A percentile compares a stretch with the other conserved stretches of the same genome.
Conservation (phyloP, 2,329 filamentous ascomycete species). For the Colletotrichum abscissum region DNA sequence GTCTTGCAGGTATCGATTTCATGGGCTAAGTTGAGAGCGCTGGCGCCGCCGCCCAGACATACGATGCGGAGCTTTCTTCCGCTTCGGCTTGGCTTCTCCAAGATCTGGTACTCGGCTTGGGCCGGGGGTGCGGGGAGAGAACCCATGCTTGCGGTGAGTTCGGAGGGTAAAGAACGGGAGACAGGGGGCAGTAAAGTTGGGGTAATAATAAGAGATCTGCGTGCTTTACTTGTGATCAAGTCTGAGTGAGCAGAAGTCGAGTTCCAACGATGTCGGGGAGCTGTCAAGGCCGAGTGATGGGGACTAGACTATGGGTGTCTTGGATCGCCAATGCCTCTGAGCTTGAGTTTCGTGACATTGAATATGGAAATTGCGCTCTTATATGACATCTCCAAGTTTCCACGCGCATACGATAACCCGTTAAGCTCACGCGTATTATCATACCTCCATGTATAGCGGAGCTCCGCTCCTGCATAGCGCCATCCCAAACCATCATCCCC, state of each 20-base stretch:
- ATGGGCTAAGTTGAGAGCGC: slow-evolving; percentile 43
- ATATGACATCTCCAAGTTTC: slow-evolving; percentile 3
- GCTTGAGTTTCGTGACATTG: background rate
- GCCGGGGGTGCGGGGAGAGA: slow-evolving; percentile 19
- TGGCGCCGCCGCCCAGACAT: slow-evolving; percentile 44
- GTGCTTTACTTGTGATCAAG: background rate
- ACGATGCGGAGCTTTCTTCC: slow-evolving; percentile 43
- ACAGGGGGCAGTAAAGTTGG: background rate
- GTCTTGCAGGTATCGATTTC: slow-evolving; percentile 36
- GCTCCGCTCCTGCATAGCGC: slow-evolving; percentile 13
- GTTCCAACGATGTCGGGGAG: too few relatives aligned
- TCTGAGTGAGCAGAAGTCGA: background rate
- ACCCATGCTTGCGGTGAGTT: slow-evolving; percentile 21
- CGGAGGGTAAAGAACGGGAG: background rate
- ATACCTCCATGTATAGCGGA: background rate
- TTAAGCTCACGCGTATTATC: background rate
- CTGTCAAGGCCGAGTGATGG: background rate
- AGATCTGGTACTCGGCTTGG: slow-evolving; percentile 37
- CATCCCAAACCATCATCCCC: background rate
- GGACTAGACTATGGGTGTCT: background rate
- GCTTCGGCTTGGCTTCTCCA: slow-evolving; percentile 39
- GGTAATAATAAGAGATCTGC: too few relatives aligned
- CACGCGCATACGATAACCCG: background rate
- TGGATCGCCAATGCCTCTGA: background rate
- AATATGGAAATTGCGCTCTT: background rate